Evolutionary conservation across 352 stramenopile genomes (phyloP).

Genomic region (Phytopythium montanum): DNA sequence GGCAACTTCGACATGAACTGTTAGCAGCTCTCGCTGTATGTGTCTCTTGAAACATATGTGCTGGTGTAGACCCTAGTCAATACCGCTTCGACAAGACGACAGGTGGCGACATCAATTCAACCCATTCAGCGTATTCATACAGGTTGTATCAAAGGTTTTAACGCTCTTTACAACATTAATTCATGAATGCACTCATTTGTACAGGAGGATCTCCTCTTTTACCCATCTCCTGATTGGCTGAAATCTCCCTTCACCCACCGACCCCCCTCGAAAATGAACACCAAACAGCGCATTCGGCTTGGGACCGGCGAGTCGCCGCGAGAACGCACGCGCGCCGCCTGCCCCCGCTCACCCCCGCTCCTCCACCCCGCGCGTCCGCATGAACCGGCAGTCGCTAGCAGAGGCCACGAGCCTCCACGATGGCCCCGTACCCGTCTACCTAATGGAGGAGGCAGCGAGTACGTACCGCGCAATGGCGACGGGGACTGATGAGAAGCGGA

Average conservation of each 20-base stretch:
- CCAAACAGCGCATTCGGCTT: conserved; percentile 1
- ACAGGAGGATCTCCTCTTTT: background rate
- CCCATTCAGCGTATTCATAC: no score
- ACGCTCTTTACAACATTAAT: no score
- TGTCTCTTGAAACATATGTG: background rate
- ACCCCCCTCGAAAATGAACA: conserved; percentile 1
- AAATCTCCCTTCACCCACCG: background rate
- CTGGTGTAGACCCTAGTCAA: no score
- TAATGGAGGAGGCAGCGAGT: conserved; percentile 86
- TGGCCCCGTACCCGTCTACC: conserved; percentile 71
- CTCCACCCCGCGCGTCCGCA: conserved; percentile 12
- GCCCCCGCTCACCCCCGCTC: background rate
- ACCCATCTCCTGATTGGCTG: background rate
- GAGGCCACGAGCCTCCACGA: conserved; percentile 86
- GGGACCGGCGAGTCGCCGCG: background rate
- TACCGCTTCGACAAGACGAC: no score
- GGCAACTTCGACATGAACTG: background rate
- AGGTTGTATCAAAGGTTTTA: no score
- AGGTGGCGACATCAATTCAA: no score
- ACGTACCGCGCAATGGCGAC: no score
- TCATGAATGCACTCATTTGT: background rate
- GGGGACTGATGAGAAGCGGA: no score
- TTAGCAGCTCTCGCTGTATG: background rate
- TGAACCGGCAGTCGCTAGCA: conserved; percentile 78
- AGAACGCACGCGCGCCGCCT: background rate